Base-by-base conservation (phyloP, 805 yeast genomes). In the Saturnispora serradocipensis region DNA sequence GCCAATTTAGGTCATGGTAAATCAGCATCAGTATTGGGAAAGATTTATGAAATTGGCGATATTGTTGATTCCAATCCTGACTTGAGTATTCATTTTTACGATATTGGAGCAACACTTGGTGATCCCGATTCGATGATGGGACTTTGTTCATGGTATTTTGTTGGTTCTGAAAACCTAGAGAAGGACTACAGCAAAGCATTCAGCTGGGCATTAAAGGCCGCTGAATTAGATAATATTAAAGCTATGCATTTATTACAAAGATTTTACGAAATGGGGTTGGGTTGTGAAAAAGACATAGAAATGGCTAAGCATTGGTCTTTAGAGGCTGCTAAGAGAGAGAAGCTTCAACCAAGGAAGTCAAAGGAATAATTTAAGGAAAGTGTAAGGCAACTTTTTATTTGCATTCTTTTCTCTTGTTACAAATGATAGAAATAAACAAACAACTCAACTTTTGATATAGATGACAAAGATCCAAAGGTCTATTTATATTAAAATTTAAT, bases 71-170 rank as follows among this genome's bases (percentile, higher is more conserved):
- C 81, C 54, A 95, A 93, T 65, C 73, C 89, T 0, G 84, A 86
- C 56, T 72, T 91, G 46, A 85, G 95, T 1, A 87, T 93, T 43
- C 97, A 93, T 65, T 91, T 90, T 65, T 91, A 88, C 66, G 89
- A 96, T 0, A 82, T 86, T 56, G 96, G 96, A 0, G 97, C 98
- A 0, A 66, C 83, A 30, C 83, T 83, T 4, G 97, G 96, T 6
- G 96, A 93, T 65, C 77, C 95, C 1, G 82, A 78, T 46, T 84
- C 96, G 10, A 93, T 91, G 96, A 73, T 91, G 61, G 90, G 96
- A 1, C 73, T 91, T 71, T 90, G 97, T 66, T 97, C 97, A 1
- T 93, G 98, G 97, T 93, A 91, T 65, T 73, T 91, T 67, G 84
- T 88, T 27, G 99, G 99, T 0, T 82, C 87, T 34, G 90, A 86